Evolutionary conservation across 1,284 basidiomycete genomes (phyloP).

Genomic region (Apiotrichum laibachii): DNA sequence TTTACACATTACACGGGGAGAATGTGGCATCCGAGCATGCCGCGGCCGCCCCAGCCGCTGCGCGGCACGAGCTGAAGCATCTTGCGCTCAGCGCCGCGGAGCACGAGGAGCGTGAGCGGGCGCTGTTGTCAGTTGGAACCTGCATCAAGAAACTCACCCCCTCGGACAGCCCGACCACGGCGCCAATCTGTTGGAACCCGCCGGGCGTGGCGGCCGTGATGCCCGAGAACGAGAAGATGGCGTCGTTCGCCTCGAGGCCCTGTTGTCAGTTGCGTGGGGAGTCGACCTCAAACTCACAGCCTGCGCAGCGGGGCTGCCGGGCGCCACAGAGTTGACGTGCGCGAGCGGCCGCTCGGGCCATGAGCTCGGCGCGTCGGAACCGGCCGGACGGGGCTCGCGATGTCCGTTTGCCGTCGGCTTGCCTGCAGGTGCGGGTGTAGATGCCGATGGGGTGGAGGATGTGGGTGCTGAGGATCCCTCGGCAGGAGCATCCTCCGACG

Average conservation of each 20-base stretch:
- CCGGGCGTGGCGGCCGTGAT: constrained; percentile 54
- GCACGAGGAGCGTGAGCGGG: constrained; percentile 55
- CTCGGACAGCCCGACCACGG: constrained; percentile 68
- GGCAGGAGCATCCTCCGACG: neutral
- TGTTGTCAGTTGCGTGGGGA: constrained; percentile 42
- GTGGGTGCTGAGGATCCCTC: neutral
- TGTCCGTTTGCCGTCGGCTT: constrained; percentile 11
- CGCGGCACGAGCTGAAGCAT: constrained; percentile 59
- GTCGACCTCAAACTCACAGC: constrained; percentile 59
- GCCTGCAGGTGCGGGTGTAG: constrained; percentile 4
- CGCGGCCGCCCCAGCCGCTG: constrained; percentile 71
- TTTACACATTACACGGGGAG: constrained; percentile 53
- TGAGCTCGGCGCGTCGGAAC: constrained; percentile 8
- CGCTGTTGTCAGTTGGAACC: constrained; percentile 36
- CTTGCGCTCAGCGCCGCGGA: constrained; percentile 50
- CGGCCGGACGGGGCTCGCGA: neutral
- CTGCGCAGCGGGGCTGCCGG: constrained; percentile 70
- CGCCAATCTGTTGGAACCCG: constrained; percentile 63
- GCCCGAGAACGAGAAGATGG: constrained; percentile 68
- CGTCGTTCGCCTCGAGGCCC: constrained; percentile 69
- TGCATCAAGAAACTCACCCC: constrained; percentile 57
- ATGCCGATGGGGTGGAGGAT: constrained; percentile 4
- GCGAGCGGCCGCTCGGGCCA: constrained; percentile 58
- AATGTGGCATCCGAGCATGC: constrained; percentile 78
- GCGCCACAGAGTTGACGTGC: constrained; percentile 71